Base-by-base conservation (phyloP, 1,139 yeast species). In the Hanseniaspora uvarum region DNA sequence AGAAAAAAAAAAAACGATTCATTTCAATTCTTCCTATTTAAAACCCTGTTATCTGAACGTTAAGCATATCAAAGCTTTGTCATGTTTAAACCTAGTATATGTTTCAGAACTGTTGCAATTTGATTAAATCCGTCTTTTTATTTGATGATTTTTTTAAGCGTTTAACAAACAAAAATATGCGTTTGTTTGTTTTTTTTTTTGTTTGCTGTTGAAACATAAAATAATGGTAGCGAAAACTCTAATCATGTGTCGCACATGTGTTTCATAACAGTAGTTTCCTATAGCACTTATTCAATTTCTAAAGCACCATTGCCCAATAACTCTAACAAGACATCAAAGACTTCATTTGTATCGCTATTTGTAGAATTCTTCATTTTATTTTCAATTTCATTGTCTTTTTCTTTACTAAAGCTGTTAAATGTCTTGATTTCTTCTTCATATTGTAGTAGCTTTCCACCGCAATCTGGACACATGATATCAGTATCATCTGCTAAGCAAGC, bases 271-370 rank as follows among this genome's bases (percentile, higher is more conserved):
- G 24, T 8, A 14, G 18, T 36, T 10, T 16, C 16, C 39, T 36
- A 36, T 2, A 36, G 8, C 40, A 12, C 2, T 36, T 34, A 49
- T 41, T 39, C 55, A 68, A 65, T 60, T 53, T 81, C 88, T 80
- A 87, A 77, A 0, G 86, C 89, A 1, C 98, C 98, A 57, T 86
- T 78, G 4, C 96, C 95, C 52, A 88, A 76, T 65, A 83, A 88
- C 56, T 86, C 94, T 54, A 85, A 76, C 55, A 89, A 76, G 2
- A 82, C 82, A 62, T 80, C 83, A 62, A 92, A 83, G 54, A 83
- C 63, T 31, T 83, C 89, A 43, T 75, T 71, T 41, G 86, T 74
- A 19, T 80, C 82, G 18, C 26, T 31, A 28, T 81, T 78, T 3
- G 79, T 68, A 36, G 77, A 82, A 18, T 76, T 76, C 61, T 86